Evolutionary conservation across 164 flowering plant genomes (phyloP), one percentile per base, ranked within the genome.

Genomic region (Liriodendron chinense): DNA sequence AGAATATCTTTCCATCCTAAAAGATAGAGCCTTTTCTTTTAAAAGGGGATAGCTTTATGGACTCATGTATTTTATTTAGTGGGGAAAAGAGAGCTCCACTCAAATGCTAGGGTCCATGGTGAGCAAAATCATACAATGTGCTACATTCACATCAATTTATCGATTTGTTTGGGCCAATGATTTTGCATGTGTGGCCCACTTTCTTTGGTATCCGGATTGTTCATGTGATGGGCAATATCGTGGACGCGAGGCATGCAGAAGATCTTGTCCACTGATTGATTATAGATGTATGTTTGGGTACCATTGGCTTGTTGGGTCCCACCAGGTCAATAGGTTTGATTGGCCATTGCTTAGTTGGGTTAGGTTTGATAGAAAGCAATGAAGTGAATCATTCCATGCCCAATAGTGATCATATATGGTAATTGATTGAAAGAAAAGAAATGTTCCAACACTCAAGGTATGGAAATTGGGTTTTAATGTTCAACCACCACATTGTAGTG

Each of bases 31-130:
- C 59, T 53, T 53, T 53, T 53, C 59, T 53, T 53, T 53, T 53
- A 53, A 53, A 53, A 53, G 59, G 18, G 10, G 59, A 53, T 71
- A 24, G 68, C 68, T 77, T 76, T 76, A 28, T 67, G 34, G 65
- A 24, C 59, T 63, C 77, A 47, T 71, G 18, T 76, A 71, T 66
- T 34, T 34, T 34, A 76, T 65, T 78, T 73, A 78, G 81, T 73
- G 81, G 81, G 63, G 64, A 76, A 77, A 78, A 82, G 77, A 72
- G 73, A 82, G 47, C 74, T 79, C 79, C 84, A 82, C 82, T 77
- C 74, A 79, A 69, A 69, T 62, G 74, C 73, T 69, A 71, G 70
- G 74, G 70, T 76, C 82, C 59, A 53, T 53, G 18, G 18, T 53
- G 16, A 53, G 12, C 59, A 7, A 53, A 53, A 10, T 53, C 59